phyloP scores from a whole-genome alignment of 495 filamentous ascomycete genomes.

The Tuber indicum region DNA sequence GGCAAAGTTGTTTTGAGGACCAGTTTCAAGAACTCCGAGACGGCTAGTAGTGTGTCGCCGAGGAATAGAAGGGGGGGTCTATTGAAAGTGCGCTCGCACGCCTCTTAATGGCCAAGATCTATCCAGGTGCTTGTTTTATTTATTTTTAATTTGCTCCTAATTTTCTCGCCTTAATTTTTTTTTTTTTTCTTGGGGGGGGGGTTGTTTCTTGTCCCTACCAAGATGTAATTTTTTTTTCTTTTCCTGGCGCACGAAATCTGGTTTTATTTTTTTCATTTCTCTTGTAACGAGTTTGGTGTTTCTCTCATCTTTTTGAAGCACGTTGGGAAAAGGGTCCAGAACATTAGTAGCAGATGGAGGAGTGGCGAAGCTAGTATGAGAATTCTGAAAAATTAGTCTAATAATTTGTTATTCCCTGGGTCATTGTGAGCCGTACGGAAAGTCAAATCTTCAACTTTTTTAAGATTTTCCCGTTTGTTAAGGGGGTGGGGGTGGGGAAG shows the following conservation, averaged over 20 bases:
- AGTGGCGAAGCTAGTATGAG: not conserved
- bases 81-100: conserved; percentile 17
- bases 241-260: not conserved
- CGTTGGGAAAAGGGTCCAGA: not conserved
- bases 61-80: conserved; percentile 31
- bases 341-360: not conserved
- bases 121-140: not conserved
- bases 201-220: not conserved
- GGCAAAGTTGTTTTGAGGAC: conserved; percentile 64
- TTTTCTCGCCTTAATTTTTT: not conserved
- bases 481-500: not conserved
- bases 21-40: conserved; percentile 49
- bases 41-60: conserved; percentile 36
- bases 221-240: not conserved
- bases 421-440: not conserved
- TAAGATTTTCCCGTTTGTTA: conserved; percentile 1
- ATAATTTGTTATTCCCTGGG: not conserved
- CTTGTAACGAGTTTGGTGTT: not conserved
- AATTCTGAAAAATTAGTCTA: not conserved
- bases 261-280: not conserved
- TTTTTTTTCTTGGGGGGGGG: not conserved
- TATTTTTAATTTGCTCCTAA: not conserved
- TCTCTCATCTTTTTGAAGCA: not conserved
- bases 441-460: not conserved
- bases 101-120: not conserved